Base-by-base conservation (phyloP, 345 rosid genomes). In the Salix suchowensis region DNA sequence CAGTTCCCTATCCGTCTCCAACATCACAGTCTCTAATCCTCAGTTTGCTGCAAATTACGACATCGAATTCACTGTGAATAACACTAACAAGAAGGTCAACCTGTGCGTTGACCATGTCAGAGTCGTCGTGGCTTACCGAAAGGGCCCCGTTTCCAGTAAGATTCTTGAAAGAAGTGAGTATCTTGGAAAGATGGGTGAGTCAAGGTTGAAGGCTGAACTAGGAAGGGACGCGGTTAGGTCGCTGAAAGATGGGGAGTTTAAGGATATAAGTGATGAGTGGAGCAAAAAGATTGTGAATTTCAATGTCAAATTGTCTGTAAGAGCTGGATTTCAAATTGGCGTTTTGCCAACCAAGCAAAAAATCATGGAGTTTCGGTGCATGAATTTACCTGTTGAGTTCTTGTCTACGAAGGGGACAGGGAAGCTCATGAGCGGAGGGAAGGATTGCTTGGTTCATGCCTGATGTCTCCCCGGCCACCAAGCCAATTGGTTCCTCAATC, bases 1-100 rank as follows among this genome's bases (percentile, higher is more conserved):
- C 72, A n/a, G 39, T 21, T 82, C 84, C 84, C 55, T 81, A 50
- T 64, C 81, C 40, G 1, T 75, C 2, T 83, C 84, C 58, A 77
- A 76, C 73, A 68, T 75, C 55, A 75, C 70, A 24, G 39, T 71
- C 40, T 80, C 68, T 3, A 15, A 24, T 52, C 44, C 83, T 5
- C 67, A 39, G 40, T 36, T 48, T 16, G 4, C 48, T 24, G 84
- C 77, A 7, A 50, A 28, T 15, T 85, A 77, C 39, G 48, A 39
- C 37, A 2, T 82, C 2, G 61, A 46, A 5, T 68, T 82, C 64
- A 15, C 16, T 28, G 23, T 80, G 0, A 68, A 42, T 1, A 84
- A 82, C 72, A 76, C 82, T 9, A 85, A 80, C 74, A 65, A 66
- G 65, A 82, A 82, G 48, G 70, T 65, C 4, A 18, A 10, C 70